phyloP scores from a whole-genome alignment of 805 yeast genomes.

The Millerozyma acaciae region DNA sequence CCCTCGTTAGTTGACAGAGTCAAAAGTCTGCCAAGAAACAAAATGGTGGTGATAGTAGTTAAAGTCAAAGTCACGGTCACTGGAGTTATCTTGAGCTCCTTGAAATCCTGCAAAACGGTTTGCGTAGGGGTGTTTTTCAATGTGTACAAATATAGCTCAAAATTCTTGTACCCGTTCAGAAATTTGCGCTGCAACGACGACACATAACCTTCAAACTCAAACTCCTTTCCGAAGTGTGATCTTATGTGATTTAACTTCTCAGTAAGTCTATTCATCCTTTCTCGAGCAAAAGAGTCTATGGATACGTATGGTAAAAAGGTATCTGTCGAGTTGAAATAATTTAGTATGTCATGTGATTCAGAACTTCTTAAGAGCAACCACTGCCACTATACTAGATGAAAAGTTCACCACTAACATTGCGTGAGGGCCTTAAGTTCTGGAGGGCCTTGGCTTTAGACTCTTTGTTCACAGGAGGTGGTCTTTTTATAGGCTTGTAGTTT shows the following conservation, averaged over 20 bases:
- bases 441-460: constrained; percentile 18
- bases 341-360: no score
- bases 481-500: constrained; percentile 6
- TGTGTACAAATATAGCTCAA: constrained; percentile 9
- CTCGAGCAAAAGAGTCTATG: no score
- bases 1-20: constrained; percentile 5
- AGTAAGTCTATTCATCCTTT: constrained; percentile 11
- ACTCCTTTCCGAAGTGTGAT: constrained; percentile 6
- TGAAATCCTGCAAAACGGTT: constrained; percentile 28
- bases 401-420: constrained; percentile 28
- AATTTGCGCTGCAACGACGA: constrained; percentile 6
- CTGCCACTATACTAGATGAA: constrained; percentile 20
- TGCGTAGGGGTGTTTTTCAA: constrained; percentile 9
- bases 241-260: constrained; percentile 9
- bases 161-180: constrained; percentile 8
- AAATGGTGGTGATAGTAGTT: constrained; percentile 25
- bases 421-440: constrained; percentile 20
- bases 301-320: no score
- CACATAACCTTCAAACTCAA: constrained; percentile 8
- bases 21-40: constrained; percentile 19
- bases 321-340: no score
- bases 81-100: constrained; percentile 26
- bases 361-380: no score
- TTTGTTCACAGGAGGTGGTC: constrained; percentile 22
- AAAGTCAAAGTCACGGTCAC: constrained; percentile 31